These are phyloP conservation scores for Xylaria sp. DNA, from an alignment of 2,329 filamentous ascomycete species.

Conservation along the genomic window DNA sequence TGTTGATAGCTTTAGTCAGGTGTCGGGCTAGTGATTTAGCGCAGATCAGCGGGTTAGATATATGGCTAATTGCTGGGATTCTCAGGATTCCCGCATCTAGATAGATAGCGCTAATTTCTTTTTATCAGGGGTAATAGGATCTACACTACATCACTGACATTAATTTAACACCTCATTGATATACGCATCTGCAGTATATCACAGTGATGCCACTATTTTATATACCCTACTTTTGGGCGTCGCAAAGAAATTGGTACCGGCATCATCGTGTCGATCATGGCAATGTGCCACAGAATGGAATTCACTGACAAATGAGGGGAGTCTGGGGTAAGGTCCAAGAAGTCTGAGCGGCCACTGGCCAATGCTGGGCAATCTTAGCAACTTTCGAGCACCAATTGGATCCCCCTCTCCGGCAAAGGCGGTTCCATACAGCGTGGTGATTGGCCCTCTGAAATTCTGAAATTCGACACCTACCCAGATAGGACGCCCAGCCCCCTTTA, in stretches of 20 bases:
- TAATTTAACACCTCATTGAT: background rate
- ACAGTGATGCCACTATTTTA: background rate
- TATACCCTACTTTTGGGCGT: too few relatives aligned
- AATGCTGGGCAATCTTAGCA: background rate
- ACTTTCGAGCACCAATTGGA: background rate
- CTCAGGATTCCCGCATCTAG: background rate
- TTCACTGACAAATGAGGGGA: background rate
- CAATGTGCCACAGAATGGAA: background rate
- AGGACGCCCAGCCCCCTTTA: conserved; percentile 16
- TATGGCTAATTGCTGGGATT: background rate
- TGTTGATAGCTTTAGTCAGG: background rate
- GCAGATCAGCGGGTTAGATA: too few relatives aligned
- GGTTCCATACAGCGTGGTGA: background rate
- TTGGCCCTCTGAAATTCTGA: conserved; percentile 15
- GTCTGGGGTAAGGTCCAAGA: background rate
- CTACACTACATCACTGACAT: background rate
- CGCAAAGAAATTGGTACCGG: background rate
- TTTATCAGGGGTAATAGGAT: background rate
- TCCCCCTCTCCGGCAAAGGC: background rate
- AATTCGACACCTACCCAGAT: conserved; percentile 13
- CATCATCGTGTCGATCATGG: background rate
- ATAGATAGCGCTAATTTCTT: background rate
- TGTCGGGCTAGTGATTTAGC: too few relatives aligned
- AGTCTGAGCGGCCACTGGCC: background rate
- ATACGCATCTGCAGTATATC: background rate